These are phyloP conservation scores for Harrya chromipes DNA, from an alignment of 768 basidiomycete species.

Conservation along the genomic window DNA sequence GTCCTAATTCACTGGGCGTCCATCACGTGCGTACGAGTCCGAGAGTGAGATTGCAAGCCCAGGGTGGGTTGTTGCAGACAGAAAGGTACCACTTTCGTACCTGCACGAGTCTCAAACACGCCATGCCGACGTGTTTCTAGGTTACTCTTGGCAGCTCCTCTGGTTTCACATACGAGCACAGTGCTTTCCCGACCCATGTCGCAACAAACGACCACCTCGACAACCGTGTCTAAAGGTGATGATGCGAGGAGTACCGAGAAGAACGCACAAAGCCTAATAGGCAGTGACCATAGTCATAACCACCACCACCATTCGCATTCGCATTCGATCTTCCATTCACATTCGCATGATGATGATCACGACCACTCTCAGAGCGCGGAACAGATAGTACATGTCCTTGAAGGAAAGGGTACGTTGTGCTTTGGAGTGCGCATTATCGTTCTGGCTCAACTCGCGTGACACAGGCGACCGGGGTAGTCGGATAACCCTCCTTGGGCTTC, in stretches of 20 bases:
- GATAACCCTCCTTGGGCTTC: slow-evolving; percentile 83
- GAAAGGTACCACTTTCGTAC: slow-evolving; percentile 12
- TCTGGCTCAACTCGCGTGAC: neutral
- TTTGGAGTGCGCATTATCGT: neutral
- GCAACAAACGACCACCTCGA: slow-evolving; percentile 19
- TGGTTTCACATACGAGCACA: neutral
- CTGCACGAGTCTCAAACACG: slow-evolving; percentile 2
- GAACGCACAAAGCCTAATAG: neutral
- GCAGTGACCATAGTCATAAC: slow-evolving; percentile 38
- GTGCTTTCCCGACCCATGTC: slow-evolving; percentile 17
- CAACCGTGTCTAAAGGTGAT: slow-evolving; percentile 13
- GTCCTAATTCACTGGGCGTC: neutral
- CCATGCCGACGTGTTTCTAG: slow-evolving; percentile 17
- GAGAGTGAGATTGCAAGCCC: neutral
- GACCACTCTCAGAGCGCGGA: slow-evolving; percentile 61
- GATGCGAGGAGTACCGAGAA: slow-evolving; percentile 27
- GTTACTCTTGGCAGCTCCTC: neutral
- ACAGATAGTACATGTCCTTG: slow-evolving; percentile 62
- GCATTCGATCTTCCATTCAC: slow-evolving; percentile 64
- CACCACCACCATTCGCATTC: slow-evolving; percentile 49
- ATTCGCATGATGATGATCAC: slow-evolving; percentile 57
- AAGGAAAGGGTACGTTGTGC: slow-evolving; percentile 54
- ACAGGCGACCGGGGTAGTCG: slow-evolving; percentile 77
- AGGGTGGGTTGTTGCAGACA: slow-evolving; percentile 1
- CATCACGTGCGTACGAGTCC: neutral